Evolutionary conservation across 192 early-diverging fungal genomes (phyloP).

Genomic region (Backusella sp.): DNA sequence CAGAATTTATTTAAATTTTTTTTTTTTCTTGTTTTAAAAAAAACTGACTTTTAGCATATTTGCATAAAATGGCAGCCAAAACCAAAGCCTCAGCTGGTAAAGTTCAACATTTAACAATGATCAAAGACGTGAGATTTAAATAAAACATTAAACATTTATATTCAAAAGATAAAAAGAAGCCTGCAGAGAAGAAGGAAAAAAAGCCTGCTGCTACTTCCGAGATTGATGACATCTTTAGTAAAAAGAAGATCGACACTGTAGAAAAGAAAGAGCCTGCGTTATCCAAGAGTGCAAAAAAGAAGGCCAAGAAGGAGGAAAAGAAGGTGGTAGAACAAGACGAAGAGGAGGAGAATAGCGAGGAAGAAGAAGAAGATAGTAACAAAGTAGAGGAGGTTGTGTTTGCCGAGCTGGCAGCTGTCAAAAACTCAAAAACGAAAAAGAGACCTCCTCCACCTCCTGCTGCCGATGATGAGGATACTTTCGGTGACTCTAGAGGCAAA

Average conservation of each 20-base stretch:
- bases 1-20: not conserved
- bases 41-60: not conserved
- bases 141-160: not conserved
- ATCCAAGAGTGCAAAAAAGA: slow-evolving; percentile 18
- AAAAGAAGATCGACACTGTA: slow-evolving; percentile 6
- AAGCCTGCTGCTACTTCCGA: not conserved
- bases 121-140: not conserved
- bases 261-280: not conserved
- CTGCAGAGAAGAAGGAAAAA: not conserved
- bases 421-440: slow-evolving; percentile 13
- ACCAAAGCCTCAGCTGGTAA: not conserved
- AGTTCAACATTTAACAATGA: not conserved
- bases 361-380: not conserved
- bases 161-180: not conserved
- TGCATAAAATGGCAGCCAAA: slow-evolving; percentile 4
- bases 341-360: not conserved
- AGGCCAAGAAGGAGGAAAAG: not conserved
- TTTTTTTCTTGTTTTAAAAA: not conserved
- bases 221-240: slow-evolving; percentile 25
- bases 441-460: not conserved
- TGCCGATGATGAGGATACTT: slow-evolving; percentile 26
- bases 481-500: slow-evolving; percentile 37
- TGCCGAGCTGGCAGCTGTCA: slow-evolving; percentile 32
- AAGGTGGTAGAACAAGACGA: not conserved
- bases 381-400: slow-evolving; percentile 11